phyloP scores from a whole-genome alignment of 1,284 basidiomycete species.

The Trichosporon ovoides region DNA sequence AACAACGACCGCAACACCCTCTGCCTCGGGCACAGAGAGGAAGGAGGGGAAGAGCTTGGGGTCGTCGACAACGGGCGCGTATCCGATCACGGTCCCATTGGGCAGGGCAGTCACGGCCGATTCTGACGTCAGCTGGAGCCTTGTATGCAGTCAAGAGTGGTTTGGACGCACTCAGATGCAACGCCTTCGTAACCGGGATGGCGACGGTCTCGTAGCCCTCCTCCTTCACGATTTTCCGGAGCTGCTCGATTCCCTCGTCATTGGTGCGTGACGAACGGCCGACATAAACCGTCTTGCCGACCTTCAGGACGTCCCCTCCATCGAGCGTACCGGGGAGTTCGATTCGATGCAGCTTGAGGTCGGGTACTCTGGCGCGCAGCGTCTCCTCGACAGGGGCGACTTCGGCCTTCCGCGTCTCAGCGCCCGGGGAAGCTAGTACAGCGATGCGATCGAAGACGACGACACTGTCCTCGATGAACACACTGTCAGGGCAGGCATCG shows the following conservation, averaged over 20 bases:
- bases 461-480: conserved; percentile 13
- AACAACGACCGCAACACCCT: not conserved
- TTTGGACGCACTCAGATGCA: conserved; percentile 13
- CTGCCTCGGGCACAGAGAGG: conserved; percentile 7
- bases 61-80: conserved; percentile 11
- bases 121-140: conserved; percentile 1
- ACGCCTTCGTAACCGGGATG: conserved; percentile 11
- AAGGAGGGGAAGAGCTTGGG: conserved; percentile 9
- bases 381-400: not conserved
- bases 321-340: conserved; percentile 7
- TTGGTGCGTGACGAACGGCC: conserved; percentile 8
- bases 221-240: not conserved
- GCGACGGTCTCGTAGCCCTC: conserved; percentile 8
- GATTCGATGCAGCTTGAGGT: conserved; percentile 1
- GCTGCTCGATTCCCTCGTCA: conserved; percentile 10
- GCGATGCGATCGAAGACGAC: conserved; percentile 10
- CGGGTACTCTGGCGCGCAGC: not conserved
- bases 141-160: too few relatives aligned
- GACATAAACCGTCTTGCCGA: conserved; percentile 14
- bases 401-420: conserved; percentile 4
- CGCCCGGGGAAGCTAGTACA: conserved; percentile 6
- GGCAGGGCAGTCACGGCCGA: conserved; percentile 10
- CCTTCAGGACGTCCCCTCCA: conserved; percentile 14
- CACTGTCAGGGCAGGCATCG: conserved; percentile 10
- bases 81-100: conserved; percentile 13